A percentile compares a stretch with the other conserved stretches of the same genome.
Evolutionary conservation across 495 filamentous ascomycete species (phyloP).

Genomic region (Aspergillus funiculosus): DNA sequence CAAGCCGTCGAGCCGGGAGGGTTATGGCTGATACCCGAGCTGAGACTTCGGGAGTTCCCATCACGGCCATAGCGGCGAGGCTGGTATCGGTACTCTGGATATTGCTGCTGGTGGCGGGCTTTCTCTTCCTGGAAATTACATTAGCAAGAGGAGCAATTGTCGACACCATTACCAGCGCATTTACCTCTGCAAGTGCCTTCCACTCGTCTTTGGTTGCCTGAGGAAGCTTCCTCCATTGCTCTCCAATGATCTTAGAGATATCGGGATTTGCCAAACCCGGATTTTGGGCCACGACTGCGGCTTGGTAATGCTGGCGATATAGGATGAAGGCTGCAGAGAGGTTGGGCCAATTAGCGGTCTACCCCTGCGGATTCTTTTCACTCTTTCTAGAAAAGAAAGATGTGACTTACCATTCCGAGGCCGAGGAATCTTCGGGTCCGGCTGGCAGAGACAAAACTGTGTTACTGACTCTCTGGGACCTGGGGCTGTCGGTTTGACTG

Average conservation of each 20-base stretch:
- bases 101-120: constrained; percentile 78
- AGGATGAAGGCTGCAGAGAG: constrained; percentile 78
- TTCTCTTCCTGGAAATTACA: constrained; percentile 70
- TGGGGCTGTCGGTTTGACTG: constrained; percentile 23
- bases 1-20: constrained; percentile 37
- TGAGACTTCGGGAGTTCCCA: constrained; percentile 26
- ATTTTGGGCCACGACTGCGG: constrained; percentile 68
- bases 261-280: constrained; percentile 93
- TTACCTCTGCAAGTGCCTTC: constrained; percentile 82
- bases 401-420: constrained; percentile 83
- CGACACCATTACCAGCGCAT: neutral
- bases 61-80: constrained; percentile 70
- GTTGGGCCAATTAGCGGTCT: neutral
- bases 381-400: neutral
- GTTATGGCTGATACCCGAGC: constrained; percentile 37
- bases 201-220: constrained; percentile 77
- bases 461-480: constrained; percentile 30
- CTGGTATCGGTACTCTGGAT: constrained; percentile 91
- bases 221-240: constrained; percentile 76
- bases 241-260: constrained; percentile 96
- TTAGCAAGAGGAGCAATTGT: constrained; percentile 8
- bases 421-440: constrained; percentile 86
- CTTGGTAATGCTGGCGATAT: constrained; percentile 92
- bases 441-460: constrained; percentile 87
- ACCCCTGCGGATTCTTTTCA: neutral